Evolutionary conservation across 2,329 filamentous ascomycete species (phyloP).

Genomic region (Diaporthe sp.): DNA sequence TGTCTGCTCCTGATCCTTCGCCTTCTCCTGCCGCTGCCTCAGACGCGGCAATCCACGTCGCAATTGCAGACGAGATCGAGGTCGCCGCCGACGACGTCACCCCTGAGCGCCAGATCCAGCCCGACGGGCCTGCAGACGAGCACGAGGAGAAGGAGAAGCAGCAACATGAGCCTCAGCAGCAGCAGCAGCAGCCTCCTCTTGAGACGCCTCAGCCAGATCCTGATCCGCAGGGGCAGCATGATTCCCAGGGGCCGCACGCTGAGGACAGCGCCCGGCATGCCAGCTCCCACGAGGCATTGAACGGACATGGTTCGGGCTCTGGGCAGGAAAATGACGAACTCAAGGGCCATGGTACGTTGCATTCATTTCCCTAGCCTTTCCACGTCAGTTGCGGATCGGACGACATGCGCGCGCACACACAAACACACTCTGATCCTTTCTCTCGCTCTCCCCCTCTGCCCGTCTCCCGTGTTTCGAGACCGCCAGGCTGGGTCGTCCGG

Average conservation of each 20-base stretch:
- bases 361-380: conserved; percentile 9
- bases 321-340: conserved; percentile 26
- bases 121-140: conserved; percentile 19
- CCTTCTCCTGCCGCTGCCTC: conserved; percentile 25
- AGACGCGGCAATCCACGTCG: conserved; percentile 40
- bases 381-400: conserved; percentile 3
- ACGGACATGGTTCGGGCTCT: conserved; percentile 32
- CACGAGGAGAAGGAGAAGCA: conserved; percentile 12
- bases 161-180: not conserved
- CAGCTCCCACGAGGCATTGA: conserved; percentile 27
- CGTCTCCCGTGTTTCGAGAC: conserved; percentile 9
- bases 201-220: conserved; percentile 20
- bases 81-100: conserved; percentile 36
- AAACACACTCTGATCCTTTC: not conserved
- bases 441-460: not conserved
- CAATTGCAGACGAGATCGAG: conserved; percentile 41
- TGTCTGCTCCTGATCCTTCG: conserved; percentile 35
- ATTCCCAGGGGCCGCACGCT: conserved; percentile 25
- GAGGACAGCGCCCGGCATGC: conserved; percentile 25
- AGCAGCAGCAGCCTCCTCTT: conserved; percentile 16
- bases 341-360: conserved; percentile 34
- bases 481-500: conserved; percentile 23
- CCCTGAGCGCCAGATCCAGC: conserved; percentile 11
- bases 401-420: not conserved
- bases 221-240: conserved; percentile 32